Conservation (phyloP, 2,329 filamentous ascomycete genomes). For the Botrytis galanthina region DNA sequence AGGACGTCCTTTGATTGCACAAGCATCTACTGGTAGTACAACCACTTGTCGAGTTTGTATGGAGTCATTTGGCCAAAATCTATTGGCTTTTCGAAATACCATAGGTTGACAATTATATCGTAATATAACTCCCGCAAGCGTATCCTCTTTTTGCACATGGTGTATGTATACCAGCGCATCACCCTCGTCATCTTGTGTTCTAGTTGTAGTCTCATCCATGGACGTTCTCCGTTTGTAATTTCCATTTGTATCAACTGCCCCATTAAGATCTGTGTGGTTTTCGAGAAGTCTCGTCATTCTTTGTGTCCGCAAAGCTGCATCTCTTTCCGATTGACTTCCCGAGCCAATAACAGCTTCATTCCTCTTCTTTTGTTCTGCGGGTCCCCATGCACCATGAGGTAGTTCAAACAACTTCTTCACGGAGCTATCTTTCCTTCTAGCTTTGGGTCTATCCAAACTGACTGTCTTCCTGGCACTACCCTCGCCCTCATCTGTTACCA, state of each 20-base stretch:
- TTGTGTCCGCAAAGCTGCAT: slow-evolving; percentile 54
- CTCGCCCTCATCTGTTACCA: slow-evolving; percentile 25
- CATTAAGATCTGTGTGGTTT: slow-evolving; percentile 59
- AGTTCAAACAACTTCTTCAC: slow-evolving; percentile 24
- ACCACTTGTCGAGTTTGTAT: slow-evolving; percentile 81
- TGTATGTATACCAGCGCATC: slow-evolving; percentile 90
- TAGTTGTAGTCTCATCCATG: slow-evolving; percentile 30
- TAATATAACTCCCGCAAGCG: slow-evolving; percentile 85
- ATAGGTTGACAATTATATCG: slow-evolving; percentile 85
- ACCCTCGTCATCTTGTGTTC: slow-evolving; percentile 54
- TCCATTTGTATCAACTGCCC: slow-evolving; percentile 49
- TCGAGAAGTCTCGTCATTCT: slow-evolving; percentile 60
- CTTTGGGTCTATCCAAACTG: slow-evolving; percentile 19
- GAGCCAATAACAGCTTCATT: slow-evolving; percentile 45
- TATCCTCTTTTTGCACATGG: slow-evolving; percentile 77
- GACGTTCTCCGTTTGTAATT: slow-evolving; percentile 36
- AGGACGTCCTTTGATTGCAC: slow-evolving; percentile 73
- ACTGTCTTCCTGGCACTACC: slow-evolving; percentile 14
- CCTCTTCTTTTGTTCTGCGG: slow-evolving; percentile 27
- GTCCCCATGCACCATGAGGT: slow-evolving; percentile 35
- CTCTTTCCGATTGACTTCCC: slow-evolving; percentile 53
- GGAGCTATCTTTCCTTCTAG: slow-evolving; percentile 23
- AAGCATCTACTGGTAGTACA: slow-evolving; percentile 84
- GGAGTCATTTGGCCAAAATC: slow-evolving; percentile 91
- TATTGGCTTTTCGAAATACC: slow-evolving; percentile 80